These are phyloP conservation scores for Saccharum officinarum DNA, from an alignment of 176 grass and related monocot species.

Conservation along the genomic window DNA sequence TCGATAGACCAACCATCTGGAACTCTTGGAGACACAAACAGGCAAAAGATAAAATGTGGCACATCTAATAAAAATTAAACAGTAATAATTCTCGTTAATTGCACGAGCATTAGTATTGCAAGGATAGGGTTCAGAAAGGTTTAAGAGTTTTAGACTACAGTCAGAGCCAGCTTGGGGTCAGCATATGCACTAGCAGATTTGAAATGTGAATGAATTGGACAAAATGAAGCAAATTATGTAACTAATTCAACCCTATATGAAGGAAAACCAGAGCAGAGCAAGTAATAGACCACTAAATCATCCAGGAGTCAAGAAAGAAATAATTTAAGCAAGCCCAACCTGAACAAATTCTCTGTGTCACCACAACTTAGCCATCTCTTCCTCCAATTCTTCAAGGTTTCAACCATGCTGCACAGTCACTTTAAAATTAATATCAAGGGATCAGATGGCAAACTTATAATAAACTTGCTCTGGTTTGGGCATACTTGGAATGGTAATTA, in stretches of 20 bases:
- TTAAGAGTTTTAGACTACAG: not conserved
- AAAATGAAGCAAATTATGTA: not conserved
- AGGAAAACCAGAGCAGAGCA: not conserved
- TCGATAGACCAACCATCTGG: not conserved
- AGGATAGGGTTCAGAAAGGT: slow-evolving; percentile 2
- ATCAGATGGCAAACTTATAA: slow-evolving; percentile 15
- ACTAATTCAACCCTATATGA: not conserved
- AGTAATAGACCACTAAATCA: not conserved
- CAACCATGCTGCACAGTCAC: slow-evolving; percentile 65
- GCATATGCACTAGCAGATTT: not conserved
- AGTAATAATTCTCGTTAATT: not conserved
- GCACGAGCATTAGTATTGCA: not conserved
- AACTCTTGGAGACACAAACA: not conserved
- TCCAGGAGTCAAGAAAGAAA: not conserved
- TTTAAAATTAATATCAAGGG: slow-evolving; percentile 26
- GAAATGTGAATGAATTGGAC: not conserved
- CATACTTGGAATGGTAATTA: slow-evolving; percentile 76
- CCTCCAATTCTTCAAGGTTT: slow-evolving; percentile 54
- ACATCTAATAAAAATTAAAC: not conserved
- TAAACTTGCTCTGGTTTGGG: slow-evolving; percentile 26
- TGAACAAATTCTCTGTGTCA: slow-evolving; percentile 16
- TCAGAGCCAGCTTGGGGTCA: not conserved
- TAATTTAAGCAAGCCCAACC: slow-evolving; percentile 4
- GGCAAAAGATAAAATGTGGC: not conserved
- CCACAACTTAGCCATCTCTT: slow-evolving; percentile 49